Percentiles rank a stretch among this genome's conserved stretches.
These are phyloP conservation scores for Trichoderma pleuroti DNA, from an alignment of 2,329 filamentous ascomycete genomes.

Conservation along the genomic window DNA sequence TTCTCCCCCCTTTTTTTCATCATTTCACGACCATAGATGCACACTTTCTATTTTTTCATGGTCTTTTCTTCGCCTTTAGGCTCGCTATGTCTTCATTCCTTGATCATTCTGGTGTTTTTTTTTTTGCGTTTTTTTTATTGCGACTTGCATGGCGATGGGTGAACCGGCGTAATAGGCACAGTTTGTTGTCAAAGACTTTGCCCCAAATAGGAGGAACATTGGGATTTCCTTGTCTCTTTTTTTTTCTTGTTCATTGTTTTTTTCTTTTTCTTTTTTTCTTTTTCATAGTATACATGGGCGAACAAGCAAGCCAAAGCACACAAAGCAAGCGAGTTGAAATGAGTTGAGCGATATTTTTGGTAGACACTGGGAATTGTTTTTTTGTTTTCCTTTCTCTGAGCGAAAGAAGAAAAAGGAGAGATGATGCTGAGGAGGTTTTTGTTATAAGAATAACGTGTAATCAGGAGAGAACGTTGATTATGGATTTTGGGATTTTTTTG, in stretches of 20 bases:
- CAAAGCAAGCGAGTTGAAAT: not conserved
- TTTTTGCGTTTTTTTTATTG: not conserved
- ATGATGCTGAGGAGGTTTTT: not conserved
- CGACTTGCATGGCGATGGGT: slow-evolving; percentile 3
- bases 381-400: not conserved
- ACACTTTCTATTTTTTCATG: not conserved
- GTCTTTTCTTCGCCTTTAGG: not conserved
- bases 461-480: not conserved
- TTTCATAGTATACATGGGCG: not conserved
- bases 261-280: not conserved
- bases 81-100: not conserved
- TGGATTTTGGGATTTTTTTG: not conserved
- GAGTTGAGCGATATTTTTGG: not conserved
- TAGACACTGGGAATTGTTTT: not conserved
- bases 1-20: not conserved
- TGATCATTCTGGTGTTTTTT: not conserved
- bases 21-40: not conserved
- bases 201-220: not conserved
- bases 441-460: not conserved
- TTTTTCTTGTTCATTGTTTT: not conserved
- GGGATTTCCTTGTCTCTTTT: not conserved
- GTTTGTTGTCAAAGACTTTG: not conserved
- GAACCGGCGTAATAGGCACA: slow-evolving; percentile 1
- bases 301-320: not conserved
- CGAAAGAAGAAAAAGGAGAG: not conserved